phyloP scores from a whole-genome alignment of 495 filamentous ascomycete species.

The Daldinia grandis region DNA sequence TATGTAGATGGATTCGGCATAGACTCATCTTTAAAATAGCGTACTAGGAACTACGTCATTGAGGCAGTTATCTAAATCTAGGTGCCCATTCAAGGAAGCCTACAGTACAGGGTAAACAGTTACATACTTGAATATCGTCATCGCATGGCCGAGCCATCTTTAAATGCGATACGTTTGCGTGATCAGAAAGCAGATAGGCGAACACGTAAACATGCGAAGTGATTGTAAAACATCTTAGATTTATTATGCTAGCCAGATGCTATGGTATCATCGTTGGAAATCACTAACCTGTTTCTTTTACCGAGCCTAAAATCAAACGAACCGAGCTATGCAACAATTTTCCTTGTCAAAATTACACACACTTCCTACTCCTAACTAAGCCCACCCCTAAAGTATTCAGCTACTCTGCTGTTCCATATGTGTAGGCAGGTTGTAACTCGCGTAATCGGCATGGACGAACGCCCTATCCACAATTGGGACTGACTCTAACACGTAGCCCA shows the following conservation, averaged over 20 bases:
- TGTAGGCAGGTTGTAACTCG: constrained; percentile 80
- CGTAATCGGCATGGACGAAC: constrained; percentile 83
- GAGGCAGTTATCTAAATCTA: no score
- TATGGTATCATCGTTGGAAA: constrained; percentile 20
- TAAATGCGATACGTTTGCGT: no score
- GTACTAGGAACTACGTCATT: no score
- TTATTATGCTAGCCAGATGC: neutral
- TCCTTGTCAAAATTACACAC: neutral
- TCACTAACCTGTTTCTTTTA: constrained; percentile 21
- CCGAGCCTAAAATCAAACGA: constrained; percentile 19
- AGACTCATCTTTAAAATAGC: no score
- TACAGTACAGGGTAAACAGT: no score
- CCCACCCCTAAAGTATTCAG: constrained; percentile 9
- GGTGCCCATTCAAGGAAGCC: no score
- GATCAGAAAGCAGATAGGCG: neutral
- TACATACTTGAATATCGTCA: no score
- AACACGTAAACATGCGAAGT: neutral
- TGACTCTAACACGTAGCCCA: constrained; percentile 91
- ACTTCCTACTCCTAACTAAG: constrained; percentile 11
- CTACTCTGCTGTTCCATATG: constrained; percentile 78
- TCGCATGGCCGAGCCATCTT: no score
- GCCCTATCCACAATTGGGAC: constrained; percentile 76
- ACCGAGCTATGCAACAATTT: constrained; percentile 23
- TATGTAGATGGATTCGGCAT: no score
- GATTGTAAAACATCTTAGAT: constrained; percentile 3